Percentiles rank a stretch among this genome's conserved stretches.
These are phyloP conservation scores for Jacaranda copaia DNA, from an alignment of 257 asterid species.

Conservation along the genomic window DNA sequence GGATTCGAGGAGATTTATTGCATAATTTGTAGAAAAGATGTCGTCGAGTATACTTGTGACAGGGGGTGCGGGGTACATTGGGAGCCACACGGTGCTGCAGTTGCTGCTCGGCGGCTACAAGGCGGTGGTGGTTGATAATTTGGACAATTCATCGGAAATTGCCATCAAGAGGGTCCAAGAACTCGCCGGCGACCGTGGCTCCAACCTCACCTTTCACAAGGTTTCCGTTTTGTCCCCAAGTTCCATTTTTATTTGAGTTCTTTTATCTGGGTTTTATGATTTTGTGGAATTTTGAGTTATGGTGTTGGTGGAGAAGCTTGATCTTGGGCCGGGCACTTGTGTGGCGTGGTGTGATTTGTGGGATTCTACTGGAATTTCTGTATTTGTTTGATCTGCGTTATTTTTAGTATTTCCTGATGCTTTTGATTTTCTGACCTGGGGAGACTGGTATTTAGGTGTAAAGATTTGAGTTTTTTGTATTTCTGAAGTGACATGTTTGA, in stretches of 20 bases:
- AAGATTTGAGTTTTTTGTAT: slow-evolving; percentile 10
- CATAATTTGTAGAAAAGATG: slow-evolving; percentile 38
- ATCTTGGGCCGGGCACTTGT: slow-evolving; percentile 13
- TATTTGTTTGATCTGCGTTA: slow-evolving; percentile 24
- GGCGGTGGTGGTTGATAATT: slow-evolving; percentile 81
- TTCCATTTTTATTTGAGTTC: not conserved
- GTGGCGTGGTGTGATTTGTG: slow-evolving; percentile 11
- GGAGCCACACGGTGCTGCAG: slow-evolving; percentile 81
- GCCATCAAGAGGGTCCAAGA: slow-evolving; percentile 71
- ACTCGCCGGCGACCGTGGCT: slow-evolving; percentile 72
- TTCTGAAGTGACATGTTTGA: slow-evolving; percentile 9
- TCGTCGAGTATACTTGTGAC: slow-evolving; percentile 56
- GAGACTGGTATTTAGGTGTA: not conserved
- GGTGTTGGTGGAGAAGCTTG: slow-evolving; percentile 19
- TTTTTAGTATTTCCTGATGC: slow-evolving; percentile 3
- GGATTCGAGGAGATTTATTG: slow-evolving; percentile 8
- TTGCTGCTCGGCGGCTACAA: slow-evolving; percentile 75
- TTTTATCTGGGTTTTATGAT: slow-evolving; percentile 21
- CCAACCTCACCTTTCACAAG: slow-evolving; percentile 77
- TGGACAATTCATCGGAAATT: slow-evolving; percentile 84
- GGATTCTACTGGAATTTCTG: slow-evolving; percentile 17
- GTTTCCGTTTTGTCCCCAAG: slow-evolving; percentile 37
- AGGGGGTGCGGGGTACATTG: slow-evolving; percentile 67
- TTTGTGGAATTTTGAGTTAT: slow-evolving; percentile 30
- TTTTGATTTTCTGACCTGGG: slow-evolving; percentile 6